A percentile compares a stretch with the other conserved stretches of the same genome.
Evolutionary conservation across 2,329 filamentous ascomycete genomes (phyloP).

Genomic region (Triangularia verruculosa): DNA sequence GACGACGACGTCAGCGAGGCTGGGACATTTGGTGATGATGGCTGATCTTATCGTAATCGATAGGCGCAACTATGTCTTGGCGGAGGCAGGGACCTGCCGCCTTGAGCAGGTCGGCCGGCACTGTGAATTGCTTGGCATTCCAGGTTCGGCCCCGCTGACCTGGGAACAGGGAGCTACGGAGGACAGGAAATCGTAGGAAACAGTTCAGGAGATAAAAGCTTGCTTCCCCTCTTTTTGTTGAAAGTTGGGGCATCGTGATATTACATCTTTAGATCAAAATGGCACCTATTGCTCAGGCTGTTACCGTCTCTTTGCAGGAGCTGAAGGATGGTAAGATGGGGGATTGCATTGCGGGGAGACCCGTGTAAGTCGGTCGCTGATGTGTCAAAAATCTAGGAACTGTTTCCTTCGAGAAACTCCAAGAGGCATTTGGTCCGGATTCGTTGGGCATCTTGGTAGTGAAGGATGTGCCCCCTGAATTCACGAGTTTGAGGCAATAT

Average conservation of each 20-base stretch:
- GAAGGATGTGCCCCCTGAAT: conserved; percentile 73
- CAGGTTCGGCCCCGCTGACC: conserved; percentile 17
- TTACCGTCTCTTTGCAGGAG: conserved; percentile 61
- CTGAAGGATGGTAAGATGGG: conserved; percentile 52
- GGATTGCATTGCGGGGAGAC: neutral
- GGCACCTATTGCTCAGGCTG: conserved; percentile 51
- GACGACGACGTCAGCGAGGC: neutral
- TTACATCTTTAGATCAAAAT: conserved; percentile 33
- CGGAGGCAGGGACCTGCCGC: conserved; percentile 13
- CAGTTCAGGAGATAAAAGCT: neutral
- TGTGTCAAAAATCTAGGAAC: conserved; percentile 46
- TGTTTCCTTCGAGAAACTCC: conserved; percentile 65
- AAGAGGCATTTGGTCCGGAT: conserved; percentile 82
- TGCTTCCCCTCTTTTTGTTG: neutral
- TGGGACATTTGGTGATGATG: neutral
- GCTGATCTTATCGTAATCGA: conserved; percentile 19
- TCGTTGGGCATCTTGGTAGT: conserved; percentile 94
- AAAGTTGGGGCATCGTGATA: neutral
- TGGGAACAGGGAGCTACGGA: conserved; percentile 11
- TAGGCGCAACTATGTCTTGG: conserved; percentile 13
- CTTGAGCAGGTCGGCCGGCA: conserved; percentile 18
- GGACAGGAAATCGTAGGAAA: conserved; percentile 3
- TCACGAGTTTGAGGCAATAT: conserved; percentile 65
- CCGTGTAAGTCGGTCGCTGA: conserved; percentile 11
- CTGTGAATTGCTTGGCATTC: conserved; percentile 14